Evolutionary conservation across 768 basidiomycete genomes (phyloP), one percentile per base, ranked within the genome.

Genomic region (Mycena belliarum): DNA sequence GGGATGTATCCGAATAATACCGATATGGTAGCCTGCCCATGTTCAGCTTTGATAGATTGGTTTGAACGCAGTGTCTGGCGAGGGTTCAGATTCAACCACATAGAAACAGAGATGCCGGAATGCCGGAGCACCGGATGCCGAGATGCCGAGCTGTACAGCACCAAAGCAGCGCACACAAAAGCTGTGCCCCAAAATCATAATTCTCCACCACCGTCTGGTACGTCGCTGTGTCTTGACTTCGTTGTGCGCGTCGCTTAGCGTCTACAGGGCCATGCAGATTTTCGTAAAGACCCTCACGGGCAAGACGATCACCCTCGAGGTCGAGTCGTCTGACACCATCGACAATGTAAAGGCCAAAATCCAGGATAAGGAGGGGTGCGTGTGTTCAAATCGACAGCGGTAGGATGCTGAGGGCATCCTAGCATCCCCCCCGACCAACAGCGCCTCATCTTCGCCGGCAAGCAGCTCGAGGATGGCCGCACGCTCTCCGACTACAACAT

Each of bases 261-360:
- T 32, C 7, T 6, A 32, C 29, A 6, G 32, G 45, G 32, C 29
- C n/a, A 47, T 47, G 46, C 46, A 47, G 46, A 47, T 47, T 6
- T 47, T 47, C 46, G 46, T 47, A 70, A 81, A 81, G 78, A 95
- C 93, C 81, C 90, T 95, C 66, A 95, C 92, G 73, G 91, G 90
- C 63, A 93, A 95, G 89, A 95, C 93, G 63, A 97, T 97, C 86
- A 95, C 94, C 82, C 90, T 96, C 60, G 95, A 97, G 88, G 93
- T 95, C 75, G 93, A 95, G 84, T 93, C 92, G 70, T 91, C 89
- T 61, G 93, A 95, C 81, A 95, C 93, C 69, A 93, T 95, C 77
- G 93, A 95, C 82, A 94, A 94, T 72, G 93, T 95, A 73, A 95
- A 95, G 81, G 87, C 80, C 67, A 82, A 82, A 73, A 83, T 82